Base-by-base conservation (phyloP, 2,329 filamentous ascomycete genomes). In the Cercospora citrullina region DNA sequence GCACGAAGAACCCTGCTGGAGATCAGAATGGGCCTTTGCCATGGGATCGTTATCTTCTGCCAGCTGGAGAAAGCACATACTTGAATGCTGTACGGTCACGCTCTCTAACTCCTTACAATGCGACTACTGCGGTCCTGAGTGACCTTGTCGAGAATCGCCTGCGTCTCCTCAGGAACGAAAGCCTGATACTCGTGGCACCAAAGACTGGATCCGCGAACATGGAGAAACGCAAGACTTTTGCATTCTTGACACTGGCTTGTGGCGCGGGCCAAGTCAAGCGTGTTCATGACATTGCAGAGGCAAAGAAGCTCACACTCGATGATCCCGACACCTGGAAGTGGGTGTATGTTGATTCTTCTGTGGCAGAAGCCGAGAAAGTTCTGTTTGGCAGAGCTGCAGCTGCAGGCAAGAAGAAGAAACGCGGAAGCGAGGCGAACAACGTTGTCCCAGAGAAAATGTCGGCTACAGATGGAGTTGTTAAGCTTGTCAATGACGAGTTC, bases 41-140 rank as follows among this genome's bases (percentile, higher is more conserved):
- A 62, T 97, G 94, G 91, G 82, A 86, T 7, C 87, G 89, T 0
- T 98, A 97, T 75, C 85, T 97, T 0, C 87, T 99, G 0, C 92
- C 93, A 31, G 91, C 94, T 0, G 95, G 95, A 0, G 87, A 92
- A 69, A 96, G 92, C 0, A 83, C 85, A 1, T 90, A 91, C 64
- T 86, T 98, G 0, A 88, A 89, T 23, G 92, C 91, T 0, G 85
- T 93, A 10, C 89, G 90, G 53, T 97, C 93, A 1, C 87, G 94
- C 26, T 86, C 85, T 7, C 81, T 98, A 36, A 69, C 79, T 0
- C 81, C 86, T 0, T 94, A 82, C 70, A 75, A 90, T 72, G 82
- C 89, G 4, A 85, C 89, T 0, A 74, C 75, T 0, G 87, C 89
- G 0, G 84, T 79, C 5, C 81, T 96, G 1, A 76, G 76, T 0